Conservation (phyloP, 129 eudicot species). For the Logfia minima region DNA sequence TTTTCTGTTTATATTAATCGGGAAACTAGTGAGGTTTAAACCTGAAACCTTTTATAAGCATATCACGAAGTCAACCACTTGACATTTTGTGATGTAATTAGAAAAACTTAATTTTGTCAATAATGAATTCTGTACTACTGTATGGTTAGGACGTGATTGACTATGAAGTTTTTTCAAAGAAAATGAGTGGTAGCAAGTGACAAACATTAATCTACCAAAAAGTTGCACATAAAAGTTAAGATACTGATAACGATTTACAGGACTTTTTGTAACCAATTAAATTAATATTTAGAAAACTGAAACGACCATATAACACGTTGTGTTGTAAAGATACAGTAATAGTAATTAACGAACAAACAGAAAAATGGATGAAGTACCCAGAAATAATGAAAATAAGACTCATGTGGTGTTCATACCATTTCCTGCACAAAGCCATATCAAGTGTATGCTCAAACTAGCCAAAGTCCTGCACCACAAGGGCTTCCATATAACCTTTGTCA, state of each 20-base stretch:
- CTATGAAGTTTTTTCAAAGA: background rate
- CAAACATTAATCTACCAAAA: background rate
- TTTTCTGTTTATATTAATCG: too few relatives aligned
- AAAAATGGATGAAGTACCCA: conserved; percentile 2
- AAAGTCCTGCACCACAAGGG: conserved; percentile 28
- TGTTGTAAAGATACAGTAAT: background rate
- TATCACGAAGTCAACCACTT: too few relatives aligned
- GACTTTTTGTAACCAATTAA: background rate
- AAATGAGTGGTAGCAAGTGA: background rate
- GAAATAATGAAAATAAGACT: conserved; percentile 11
- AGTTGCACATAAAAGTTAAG: background rate
- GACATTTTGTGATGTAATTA: too few relatives aligned
- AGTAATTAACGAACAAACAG: too few relatives aligned
- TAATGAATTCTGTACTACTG: background rate
- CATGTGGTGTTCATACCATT: conserved; percentile 30
- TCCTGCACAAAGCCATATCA: conserved; percentile 35
- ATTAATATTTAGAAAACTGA: background rate
- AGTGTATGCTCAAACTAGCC: conserved; percentile 34
- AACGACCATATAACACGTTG: background rate
- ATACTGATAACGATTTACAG: background rate
- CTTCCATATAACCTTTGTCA: conserved; percentile 27
- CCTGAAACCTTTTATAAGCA: too few relatives aligned
- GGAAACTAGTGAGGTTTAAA: too few relatives aligned
- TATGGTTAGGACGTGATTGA: background rate
- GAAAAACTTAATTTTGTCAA: too few relatives aligned